Base-by-base conservation (phyloP, 805 yeast species). In the Starmerella bombi region DNA sequence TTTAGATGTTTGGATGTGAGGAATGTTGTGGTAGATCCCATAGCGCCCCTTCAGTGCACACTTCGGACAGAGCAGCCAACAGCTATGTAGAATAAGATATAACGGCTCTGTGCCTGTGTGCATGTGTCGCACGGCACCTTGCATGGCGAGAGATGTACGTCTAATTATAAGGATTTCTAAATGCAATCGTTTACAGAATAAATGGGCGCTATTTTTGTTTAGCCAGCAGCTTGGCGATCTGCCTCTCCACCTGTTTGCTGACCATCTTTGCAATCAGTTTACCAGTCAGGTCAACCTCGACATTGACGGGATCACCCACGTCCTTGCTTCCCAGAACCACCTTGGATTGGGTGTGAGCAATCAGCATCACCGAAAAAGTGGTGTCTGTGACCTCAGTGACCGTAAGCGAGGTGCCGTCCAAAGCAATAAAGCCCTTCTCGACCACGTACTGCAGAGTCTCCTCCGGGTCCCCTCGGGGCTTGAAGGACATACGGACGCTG, bases 261-360 rank as follows among this genome's bases (percentile, higher is more conserved):
- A 91, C 79, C 62, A 88, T 97, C 59, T 83, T 77, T 56, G 83
- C 95, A 42, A 88, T 74, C 44, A 85, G 69, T 62, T 91, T 91
- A 16, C 97, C 98, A 30, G 88, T 80, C 38, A 88, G 66, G 59
- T 91, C 99, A 25, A 91, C 99, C 62, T 91, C 99, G 36, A 91
- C 75, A 54, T 91, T 91, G 21, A 91, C 93, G 15, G 55, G 50
- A 30, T 70, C 79, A 1, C 83, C 86, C 3, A 72, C 53, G 8
- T 58, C 48, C 56, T 83, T 86, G 42, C 55, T 50, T 6, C 95
- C 78, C 61, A 85, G 61, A 2, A 80, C 66, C 18, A 91, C 95
- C 56, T 74, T 76, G 12, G 66, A 70, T 59, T 91, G 97, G 0
- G 97, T 85, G 57, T 86, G 86, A 31, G 82, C 79, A 42, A 91